These are phyloP conservation scores for Teunomyces stri DNA, from an alignment of 805 yeast genomes.

Conservation along the genomic window DNA sequence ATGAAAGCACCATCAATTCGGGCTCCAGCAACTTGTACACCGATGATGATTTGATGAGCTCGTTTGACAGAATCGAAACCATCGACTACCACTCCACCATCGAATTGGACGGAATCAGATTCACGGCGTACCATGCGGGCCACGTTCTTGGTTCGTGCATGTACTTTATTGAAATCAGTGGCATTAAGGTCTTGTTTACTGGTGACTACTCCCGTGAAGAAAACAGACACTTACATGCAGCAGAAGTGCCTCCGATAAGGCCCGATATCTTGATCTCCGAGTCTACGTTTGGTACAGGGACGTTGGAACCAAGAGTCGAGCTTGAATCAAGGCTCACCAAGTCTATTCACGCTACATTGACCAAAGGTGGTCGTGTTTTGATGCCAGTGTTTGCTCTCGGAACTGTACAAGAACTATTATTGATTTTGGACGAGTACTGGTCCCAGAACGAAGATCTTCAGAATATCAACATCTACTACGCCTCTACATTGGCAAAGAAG, in stretches of 20 bases:
- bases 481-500: slow-evolving; percentile 88
- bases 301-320: slow-evolving; percentile 86
- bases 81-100: slow-evolving; percentile 94
- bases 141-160: slow-evolving; percentile 98
- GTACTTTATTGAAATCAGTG: slow-evolving; percentile 94
- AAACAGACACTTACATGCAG: slow-evolving; percentile 91
- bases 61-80: slow-evolving; percentile 89
- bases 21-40: slow-evolving; percentile 62
- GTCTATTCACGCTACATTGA: slow-evolving; percentile 76
- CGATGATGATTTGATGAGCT: slow-evolving; percentile 83
- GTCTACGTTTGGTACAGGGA: slow-evolving; percentile 96
- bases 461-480: slow-evolving; percentile 80
- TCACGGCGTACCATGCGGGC: slow-evolving; percentile 99
- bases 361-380: slow-evolving; percentile 87
- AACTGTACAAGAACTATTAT: slow-evolving; percentile 88
- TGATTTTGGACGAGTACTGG: slow-evolving; percentile 96
- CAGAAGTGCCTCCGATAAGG: slow-evolving; percentile 84
- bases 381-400: slow-evolving; percentile 97
- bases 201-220: slow-evolving; percentile 97
- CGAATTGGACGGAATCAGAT: slow-evolving; percentile 90
- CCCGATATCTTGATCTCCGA: slow-evolving; percentile 93
- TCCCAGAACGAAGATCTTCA: slow-evolving; percentile 76
- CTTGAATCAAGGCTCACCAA: slow-evolving; percentile 81
- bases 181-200: slow-evolving; percentile 81
- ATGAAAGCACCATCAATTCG: slow-evolving; percentile 9